Base-by-base conservation (phyloP, 306 rosid genomes). In the Begonia fuchsioides region DNA sequence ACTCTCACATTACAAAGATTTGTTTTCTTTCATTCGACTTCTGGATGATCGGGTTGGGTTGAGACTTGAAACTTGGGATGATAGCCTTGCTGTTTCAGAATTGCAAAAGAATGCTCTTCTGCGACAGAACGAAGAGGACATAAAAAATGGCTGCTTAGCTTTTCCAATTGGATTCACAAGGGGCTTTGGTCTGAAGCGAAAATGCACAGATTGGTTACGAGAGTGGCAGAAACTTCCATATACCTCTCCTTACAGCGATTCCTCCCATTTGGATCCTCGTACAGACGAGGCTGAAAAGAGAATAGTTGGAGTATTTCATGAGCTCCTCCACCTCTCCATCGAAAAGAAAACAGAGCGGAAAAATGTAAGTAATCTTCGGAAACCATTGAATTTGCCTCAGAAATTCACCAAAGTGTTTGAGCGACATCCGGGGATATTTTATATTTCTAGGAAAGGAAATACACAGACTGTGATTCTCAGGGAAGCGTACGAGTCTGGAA, bases 201-300 rank as follows among this genome's bases (percentile, higher is more conserved):
- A 84, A 71, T 70, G 90, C 68, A 78, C 76, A 78, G 90, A 78
- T 46, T 84, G 95, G 90, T 68, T 88, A 67, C 78, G 52, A 58
- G 97, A 88, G 59, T 84, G 95, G 95, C 93, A 88, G 56, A 78
- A 43, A 61, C 93, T 88, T 38, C 97, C 93, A n/a, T 88, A 81
- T 39, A 76, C 86, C 50, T 78, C 90, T 32, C 95, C 96, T 4
- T 78, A 83, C 53, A 17, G 47, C 5, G 66, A 69, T 58, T 66
- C 83, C 38, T 78, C 86, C 49, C 76, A 78, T 66, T 64, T 88
- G 77, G 95, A 88, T 74, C 69, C 83, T 35, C 81, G 96, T 32
- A 88, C 95, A 1, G 93, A 88, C 74, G 75, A 49, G 44, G 80
- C 86, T 1, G 96, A 88, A 84, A 88, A 88, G 67, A 81, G 95